Percentiles rank a stretch among this genome's conserved stretches.
Evolutionary conservation across 805 yeast species (phyloP).

Genomic region (Starmerella vaccinii): DNA sequence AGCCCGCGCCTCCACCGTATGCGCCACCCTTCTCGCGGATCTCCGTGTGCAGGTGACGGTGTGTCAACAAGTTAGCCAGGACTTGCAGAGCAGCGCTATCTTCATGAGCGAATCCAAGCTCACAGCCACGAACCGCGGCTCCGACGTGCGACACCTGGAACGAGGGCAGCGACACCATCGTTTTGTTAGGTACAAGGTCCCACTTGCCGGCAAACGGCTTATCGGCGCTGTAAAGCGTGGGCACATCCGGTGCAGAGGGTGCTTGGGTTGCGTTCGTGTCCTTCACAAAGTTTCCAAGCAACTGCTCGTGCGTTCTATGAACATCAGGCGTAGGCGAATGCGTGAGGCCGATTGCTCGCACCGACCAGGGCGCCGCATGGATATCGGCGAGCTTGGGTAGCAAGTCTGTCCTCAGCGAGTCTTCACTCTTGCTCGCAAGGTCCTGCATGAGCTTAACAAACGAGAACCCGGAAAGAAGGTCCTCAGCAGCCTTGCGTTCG

Average conservation of each 20-base stretch:
- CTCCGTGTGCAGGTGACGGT: slow-evolving; percentile 75
- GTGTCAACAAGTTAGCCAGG: slow-evolving; percentile 67
- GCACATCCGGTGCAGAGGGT: slow-evolving; percentile 11
- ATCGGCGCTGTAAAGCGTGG: slow-evolving; percentile 3
- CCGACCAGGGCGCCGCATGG: slow-evolving; percentile 21
- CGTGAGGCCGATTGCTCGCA: slow-evolving; percentile 25
- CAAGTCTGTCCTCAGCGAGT: slow-evolving; percentile 42
- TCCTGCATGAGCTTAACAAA: slow-evolving; percentile 63
- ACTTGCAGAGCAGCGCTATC: slow-evolving; percentile 85
- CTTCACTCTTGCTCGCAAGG: slow-evolving; percentile 43
- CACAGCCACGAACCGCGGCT: slow-evolving; percentile 52
- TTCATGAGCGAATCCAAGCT: slow-evolving; percentile 42
- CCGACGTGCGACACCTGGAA: slow-evolving; percentile 84
- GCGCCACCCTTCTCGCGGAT: slow-evolving; percentile 96
- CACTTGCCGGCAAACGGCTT: slow-evolving; percentile 3
- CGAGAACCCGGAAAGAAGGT: slow-evolving; percentile 59
- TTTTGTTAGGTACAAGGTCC: slow-evolving; percentile 28
- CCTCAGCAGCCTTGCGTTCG: slow-evolving; percentile 48
- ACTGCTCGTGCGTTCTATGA: slow-evolving; percentile 10
- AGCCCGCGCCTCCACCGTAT: slow-evolving; percentile 89
- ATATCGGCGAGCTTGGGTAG: slow-evolving; percentile 48
- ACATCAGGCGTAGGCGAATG: slow-evolving; percentile 22
- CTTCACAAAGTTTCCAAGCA: slow-evolving; percentile 6
- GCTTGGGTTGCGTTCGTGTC: slow-evolving; percentile 31
- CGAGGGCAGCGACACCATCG: slow-evolving; percentile 55